A percentile compares a stretch with the other conserved stretches of the same genome.
These are phyloP conservation scores for Erucastrum elatum DNA, from an alignment of 345 rosid genomes.

Conservation along the genomic window DNA sequence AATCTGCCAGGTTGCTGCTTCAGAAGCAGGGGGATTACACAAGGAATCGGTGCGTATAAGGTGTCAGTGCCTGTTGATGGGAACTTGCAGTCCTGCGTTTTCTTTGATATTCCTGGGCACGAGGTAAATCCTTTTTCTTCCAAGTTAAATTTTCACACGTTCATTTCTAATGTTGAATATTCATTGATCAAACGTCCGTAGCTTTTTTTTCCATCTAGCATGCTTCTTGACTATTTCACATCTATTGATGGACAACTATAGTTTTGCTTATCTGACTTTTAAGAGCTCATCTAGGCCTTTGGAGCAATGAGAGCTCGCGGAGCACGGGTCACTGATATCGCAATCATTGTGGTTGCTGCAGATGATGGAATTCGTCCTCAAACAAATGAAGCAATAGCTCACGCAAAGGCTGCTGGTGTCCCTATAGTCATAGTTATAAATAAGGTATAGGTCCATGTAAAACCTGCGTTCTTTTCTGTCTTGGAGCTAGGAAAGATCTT, in stretches of 20 bases:
- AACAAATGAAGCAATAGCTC: conserved; percentile 97
- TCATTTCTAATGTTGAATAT: background rate
- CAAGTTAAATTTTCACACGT: background rate
- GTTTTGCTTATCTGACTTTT: conserved; percentile 39
- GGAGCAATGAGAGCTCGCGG: conserved; percentile 99
- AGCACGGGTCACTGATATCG: conserved; percentile 95
- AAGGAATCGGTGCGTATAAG: conserved; percentile 96
- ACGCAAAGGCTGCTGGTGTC: conserved; percentile 96
- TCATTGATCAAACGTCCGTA: background rate
- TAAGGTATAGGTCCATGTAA: conserved; percentile 56
- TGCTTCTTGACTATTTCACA: background rate
- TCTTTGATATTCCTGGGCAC: conserved; percentile 99
- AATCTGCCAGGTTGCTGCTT: conserved; percentile 76
- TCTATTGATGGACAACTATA: background rate
- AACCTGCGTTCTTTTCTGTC: background rate
- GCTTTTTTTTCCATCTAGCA: background rate
- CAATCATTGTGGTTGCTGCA: conserved; percentile 94
- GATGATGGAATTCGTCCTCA: conserved; percentile 99
- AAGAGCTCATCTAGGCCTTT: conserved; percentile 68
- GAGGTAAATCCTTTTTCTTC: conserved; percentile 59
- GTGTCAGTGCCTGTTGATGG: conserved; percentile 85
- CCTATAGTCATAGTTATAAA: conserved; percentile 89
- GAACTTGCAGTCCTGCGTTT: conserved; percentile 74
- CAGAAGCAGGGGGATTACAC: conserved; percentile 99
- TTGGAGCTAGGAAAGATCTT: background rate